Base-by-base conservation (phyloP, 148 eudicot species). In the Chenopodium quinoa region DNA sequence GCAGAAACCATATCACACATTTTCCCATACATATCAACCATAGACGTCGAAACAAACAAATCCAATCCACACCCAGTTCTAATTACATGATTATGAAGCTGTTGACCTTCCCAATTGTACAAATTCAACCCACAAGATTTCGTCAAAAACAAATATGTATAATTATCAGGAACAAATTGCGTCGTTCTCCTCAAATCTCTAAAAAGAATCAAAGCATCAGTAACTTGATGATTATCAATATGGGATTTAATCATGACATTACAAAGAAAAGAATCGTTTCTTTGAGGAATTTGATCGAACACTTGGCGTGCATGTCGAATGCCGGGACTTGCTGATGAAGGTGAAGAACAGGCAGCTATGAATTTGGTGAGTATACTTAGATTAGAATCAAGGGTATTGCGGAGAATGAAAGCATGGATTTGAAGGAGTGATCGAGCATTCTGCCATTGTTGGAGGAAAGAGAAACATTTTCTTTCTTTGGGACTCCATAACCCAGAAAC, bases 331-430 rank as follows among this genome's bases (percentile, higher is more conserved):
- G 74, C 3, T 23, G 66, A 1, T 7, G 58, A 56, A 11, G 17
- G 44, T 47, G 89, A 72, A 56, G 91, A 84, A 82, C 88, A 86
- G 3, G 80, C 50, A 9, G 88, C 64, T 73, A 94, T 90, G 83
- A 94, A 87, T 64, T 89, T 92, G 46, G 94, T 87, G 85, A 90
- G 48, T 73, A 94, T 88, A 73, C 85, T 87, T 71, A 83, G 80
- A 79, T 94, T 92, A 66, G 82, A 75, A 16, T 88, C 79, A 75
- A 94, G 86, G 40, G 84, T 80, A 78, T 85, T 86, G 46, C 85
- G 87, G 56, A 92, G 84, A 75, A 94, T 89, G 85, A 89, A 90
- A 29, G 91, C 93, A 31, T 92, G 98, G 81, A 90, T 85, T 88
- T 89, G 97, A 77, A 90, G 92, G 73, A 92, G 89, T 29, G 90